A percentile compares a stretch with the other conserved stretches of the same genome.
phyloP scores from a whole-genome alignment of 1,139 yeast genomes.

The Scheffersomyces cryptocercus region DNA sequence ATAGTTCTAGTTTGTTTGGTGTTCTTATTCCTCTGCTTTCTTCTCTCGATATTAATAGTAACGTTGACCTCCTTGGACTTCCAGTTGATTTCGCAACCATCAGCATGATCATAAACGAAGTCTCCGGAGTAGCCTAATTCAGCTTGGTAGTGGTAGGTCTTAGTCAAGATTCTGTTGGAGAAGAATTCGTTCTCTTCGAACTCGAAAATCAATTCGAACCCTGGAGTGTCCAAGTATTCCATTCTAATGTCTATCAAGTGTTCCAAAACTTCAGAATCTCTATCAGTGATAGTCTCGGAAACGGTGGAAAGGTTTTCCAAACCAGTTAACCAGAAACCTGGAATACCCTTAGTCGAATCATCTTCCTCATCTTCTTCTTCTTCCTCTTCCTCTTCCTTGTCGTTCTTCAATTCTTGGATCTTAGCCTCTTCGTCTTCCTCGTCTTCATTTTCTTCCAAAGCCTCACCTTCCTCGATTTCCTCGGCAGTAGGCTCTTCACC shows the following conservation, averaged over 20 bases:
- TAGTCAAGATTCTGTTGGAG: constrained; percentile 67
- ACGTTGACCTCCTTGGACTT: constrained; percentile 75
- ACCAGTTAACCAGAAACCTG: constrained; percentile 96
- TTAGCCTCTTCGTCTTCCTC: constrained; percentile 35
- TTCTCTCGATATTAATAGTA: constrained; percentile 85
- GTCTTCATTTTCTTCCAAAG: constrained; percentile 55
- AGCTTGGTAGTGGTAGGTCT: constrained; percentile 91
- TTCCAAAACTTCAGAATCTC: constrained; percentile 84
- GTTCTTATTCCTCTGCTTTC: constrained; percentile 96
- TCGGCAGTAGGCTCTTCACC: constrained; percentile 72
- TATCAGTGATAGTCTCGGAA: constrained; percentile 83
- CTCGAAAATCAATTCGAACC: constrained; percentile 83
- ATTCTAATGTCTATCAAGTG: constrained; percentile 70
- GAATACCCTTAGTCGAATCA: constrained; percentile 67
- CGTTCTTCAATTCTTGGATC: constrained; percentile 32
- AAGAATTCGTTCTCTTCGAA: constrained; percentile 79
- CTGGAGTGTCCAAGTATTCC: constrained; percentile 85
- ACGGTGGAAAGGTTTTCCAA: constrained; percentile 82
- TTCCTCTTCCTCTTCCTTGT: constrained; percentile 44
- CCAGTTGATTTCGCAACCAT: constrained; percentile 89
- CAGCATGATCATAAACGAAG: constrained; percentile 95
- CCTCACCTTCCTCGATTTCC: constrained; percentile 77
- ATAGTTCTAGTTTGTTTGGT: constrained; percentile 96
- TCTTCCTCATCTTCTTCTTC: constrained; percentile 45
- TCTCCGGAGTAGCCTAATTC: constrained; percentile 96